These are phyloP conservation scores for Candida pseudocylindracea DNA, from an alignment of 1,139 yeast genomes.

Conservation along the genomic window DNA sequence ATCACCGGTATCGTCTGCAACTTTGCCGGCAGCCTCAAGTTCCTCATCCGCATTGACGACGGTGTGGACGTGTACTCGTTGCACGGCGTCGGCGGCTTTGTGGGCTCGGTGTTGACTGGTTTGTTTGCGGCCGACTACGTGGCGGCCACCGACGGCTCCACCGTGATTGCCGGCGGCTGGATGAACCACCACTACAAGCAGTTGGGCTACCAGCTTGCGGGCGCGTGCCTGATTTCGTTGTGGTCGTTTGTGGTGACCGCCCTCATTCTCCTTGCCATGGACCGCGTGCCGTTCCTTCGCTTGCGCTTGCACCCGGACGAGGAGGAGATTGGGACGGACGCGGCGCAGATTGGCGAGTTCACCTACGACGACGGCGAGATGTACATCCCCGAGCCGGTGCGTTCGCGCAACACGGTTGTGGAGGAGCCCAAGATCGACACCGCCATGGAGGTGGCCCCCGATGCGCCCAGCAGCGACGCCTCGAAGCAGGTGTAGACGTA, in stretches of 20 bases:
- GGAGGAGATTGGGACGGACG: constrained; percentile 76
- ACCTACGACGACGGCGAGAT: constrained; percentile 24
- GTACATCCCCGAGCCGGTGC: no score
- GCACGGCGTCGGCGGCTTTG: constrained; percentile 86
- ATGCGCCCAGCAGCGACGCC: no score
- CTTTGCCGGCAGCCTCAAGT: constrained; percentile 66
- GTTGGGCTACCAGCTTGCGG: constrained; percentile 88
- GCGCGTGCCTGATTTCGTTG: constrained; percentile 44
- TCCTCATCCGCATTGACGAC: constrained; percentile 59
- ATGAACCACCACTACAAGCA: constrained; percentile 74
- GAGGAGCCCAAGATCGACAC: no score
- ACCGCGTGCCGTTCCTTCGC: constrained; percentile 64
- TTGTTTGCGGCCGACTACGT: constrained; percentile 87
- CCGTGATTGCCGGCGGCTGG: constrained; percentile 76
- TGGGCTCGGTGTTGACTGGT: constrained; percentile 72
- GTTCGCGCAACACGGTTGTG: no score
- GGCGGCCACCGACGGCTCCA: constrained; percentile 49
- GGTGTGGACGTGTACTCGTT: constrained; percentile 90
- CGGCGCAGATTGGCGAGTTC: constrained; percentile 73
- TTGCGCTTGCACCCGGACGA: constrained; percentile 77
- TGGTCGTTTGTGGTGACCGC: constrained; percentile 72
- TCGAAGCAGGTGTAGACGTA: no score
- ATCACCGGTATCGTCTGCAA: constrained; percentile 64
- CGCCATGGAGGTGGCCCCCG: no score
- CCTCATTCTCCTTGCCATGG: constrained; percentile 46